A percentile compares a stretch with the other conserved stretches of the same genome.
Evolutionary conservation across 495 filamentous ascomycete genomes (phyloP).

Genomic region (Neurospora hispaniola): DNA sequence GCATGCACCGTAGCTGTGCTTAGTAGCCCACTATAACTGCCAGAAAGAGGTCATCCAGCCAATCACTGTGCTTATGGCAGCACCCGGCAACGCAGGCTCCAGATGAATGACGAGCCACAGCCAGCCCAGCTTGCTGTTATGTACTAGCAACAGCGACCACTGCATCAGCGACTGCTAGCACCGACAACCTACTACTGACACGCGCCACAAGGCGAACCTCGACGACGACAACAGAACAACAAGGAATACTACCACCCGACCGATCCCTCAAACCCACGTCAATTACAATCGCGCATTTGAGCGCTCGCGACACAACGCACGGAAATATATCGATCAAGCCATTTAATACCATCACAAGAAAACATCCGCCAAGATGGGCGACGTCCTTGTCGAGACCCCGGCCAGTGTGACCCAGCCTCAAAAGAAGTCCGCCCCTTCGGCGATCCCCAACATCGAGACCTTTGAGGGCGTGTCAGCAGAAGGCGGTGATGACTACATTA

Average conservation of each 20-base stretch:
- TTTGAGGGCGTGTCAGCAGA: conserved; percentile 74
- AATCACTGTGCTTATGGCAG: neutral
- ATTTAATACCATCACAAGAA: neutral
- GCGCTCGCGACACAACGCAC: neutral
- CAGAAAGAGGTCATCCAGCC: neutral
- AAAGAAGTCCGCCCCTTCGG: conserved; percentile 68
- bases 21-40: neutral
- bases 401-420: conserved; percentile 60
- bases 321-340: neutral
- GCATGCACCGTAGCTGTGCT: neutral
- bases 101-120: conserved; percentile 19
- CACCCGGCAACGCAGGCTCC: conserved; percentile 11
- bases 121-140: conserved; percentile 6
- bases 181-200: conserved; percentile 3
- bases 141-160: conserved; percentile 6
- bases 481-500: conserved; percentile 84
- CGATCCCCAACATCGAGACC: conserved; percentile 80
- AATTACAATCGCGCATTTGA: neutral
- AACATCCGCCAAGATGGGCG: conserved; percentile 52
- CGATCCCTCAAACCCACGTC: conserved; percentile 1
- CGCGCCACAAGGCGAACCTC: conserved; percentile 22
- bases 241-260: conserved; percentile 17
- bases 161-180: neutral
- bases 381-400: conserved; percentile 72
- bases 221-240: conserved; percentile 6